phyloP scores from a whole-genome alignment of 2,329 filamentous ascomycete genomes.

The Grosmannia penicillata region DNA sequence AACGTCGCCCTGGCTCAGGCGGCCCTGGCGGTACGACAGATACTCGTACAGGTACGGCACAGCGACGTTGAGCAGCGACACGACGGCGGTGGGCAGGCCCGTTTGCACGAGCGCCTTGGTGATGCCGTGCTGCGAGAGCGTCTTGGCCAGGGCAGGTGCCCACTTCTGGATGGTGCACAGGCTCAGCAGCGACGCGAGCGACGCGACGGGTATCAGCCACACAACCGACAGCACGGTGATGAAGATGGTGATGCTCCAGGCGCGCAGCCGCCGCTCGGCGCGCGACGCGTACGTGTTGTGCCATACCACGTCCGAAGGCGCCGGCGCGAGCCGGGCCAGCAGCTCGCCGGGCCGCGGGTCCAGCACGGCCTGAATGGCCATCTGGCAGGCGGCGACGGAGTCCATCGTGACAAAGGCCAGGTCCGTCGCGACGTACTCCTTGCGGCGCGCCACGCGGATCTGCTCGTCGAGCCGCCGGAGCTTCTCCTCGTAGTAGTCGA shows the following conservation, averaged over 20 bases:
- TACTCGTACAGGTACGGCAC: conserved; percentile 94
- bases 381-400: conserved; percentile 80
- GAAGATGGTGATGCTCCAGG: conserved; percentile 71
- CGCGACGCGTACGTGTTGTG: conserved; percentile 76
- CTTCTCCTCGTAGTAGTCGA: conserved; percentile 86
- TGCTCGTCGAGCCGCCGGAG: conserved; percentile 64
- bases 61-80: conserved; percentile 75
- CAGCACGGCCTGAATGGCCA: conserved; percentile 89
- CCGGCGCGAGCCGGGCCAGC: conserved; percentile 71
- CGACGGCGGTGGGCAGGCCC: conserved; percentile 68
- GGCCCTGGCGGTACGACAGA: conserved; percentile 80
- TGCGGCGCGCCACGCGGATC: conserved; percentile 54
- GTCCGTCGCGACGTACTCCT: conserved; percentile 63
- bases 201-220: conserved; percentile 73
- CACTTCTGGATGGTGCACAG: conserved; percentile 64
- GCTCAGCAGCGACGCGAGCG: conserved; percentile 66
- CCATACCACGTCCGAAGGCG: conserved; percentile 91
- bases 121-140: conserved; percentile 53
- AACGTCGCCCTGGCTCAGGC: conserved; percentile 88
- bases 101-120: conserved; percentile 69
- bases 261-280: conserved; percentile 55
- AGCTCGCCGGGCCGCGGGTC: conserved; percentile 80
- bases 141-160: conserved; percentile 53
- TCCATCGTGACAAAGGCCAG: conserved; percentile 97
- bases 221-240: conserved; percentile 75